Evolutionary conservation across 371 early-diverging fungal species (phyloP).

Genomic region (Nematocida sp.): DNA sequence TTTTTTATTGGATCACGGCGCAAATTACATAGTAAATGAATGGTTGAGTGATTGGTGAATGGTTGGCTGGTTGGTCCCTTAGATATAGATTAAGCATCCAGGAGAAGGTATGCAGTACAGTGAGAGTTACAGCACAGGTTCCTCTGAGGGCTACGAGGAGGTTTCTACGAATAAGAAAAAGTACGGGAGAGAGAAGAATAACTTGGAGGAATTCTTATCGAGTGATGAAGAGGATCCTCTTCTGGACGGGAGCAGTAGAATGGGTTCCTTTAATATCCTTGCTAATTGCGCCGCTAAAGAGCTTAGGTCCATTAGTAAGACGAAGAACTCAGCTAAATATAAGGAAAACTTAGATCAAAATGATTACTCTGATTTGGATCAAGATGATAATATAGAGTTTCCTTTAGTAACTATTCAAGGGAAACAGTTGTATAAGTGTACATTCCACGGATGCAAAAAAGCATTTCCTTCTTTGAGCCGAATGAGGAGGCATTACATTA

Average conservation of each 20-base stretch:
- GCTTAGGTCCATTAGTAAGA: conserved; percentile 4
- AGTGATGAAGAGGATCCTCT: neutral
- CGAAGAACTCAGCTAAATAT: neutral
- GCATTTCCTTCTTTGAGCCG: conserved; percentile 65
- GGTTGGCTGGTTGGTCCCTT: too few species aligned
- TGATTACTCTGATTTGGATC: conserved; percentile 21
- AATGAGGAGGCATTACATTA: conserved; percentile 67
- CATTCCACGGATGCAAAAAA: conserved; percentile 59
- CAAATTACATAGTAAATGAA: too few species aligned
- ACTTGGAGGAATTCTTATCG: neutral
- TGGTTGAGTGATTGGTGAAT: too few species aligned
- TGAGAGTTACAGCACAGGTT: too few species aligned
- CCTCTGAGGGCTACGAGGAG: too few species aligned
- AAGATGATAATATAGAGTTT: conserved; percentile 62
- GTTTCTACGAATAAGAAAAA: neutral
- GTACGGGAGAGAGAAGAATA: neutral
- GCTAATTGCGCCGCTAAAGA: conserved; percentile 56
- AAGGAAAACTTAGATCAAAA: conserved; percentile 30
- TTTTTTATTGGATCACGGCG: too few species aligned
- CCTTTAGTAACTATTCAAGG: conserved; percentile 24
- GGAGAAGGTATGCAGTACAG: too few species aligned
- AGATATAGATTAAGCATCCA: too few species aligned
- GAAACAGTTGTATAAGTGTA: conserved; percentile 60
- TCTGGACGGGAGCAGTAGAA: neutral
- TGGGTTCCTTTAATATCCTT: conserved; percentile 49